Evolutionary conservation across 176 grass and related monocot species (phyloP), one percentile per base, ranked within the genome.

Genomic region (Tillandsia fasciculata): DNA sequence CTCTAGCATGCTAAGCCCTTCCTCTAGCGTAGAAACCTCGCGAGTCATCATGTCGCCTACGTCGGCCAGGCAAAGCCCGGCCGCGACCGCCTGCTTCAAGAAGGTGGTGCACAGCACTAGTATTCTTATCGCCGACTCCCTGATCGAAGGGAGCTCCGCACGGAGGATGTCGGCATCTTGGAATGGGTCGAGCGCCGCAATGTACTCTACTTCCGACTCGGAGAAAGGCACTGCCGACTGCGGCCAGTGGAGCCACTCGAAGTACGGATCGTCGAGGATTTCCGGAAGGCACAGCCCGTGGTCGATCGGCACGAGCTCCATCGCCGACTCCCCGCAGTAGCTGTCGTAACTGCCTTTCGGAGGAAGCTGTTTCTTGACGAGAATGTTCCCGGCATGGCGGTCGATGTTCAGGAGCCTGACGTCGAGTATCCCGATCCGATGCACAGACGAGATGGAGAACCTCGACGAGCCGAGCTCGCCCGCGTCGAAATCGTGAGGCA

Each of bases 231-330:
- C 73, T 20, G 80, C 72, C 12, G 93, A 52, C 79, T 91, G 88
- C 52, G 93, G 93, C 93, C 93, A 96, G 74, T 96, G 88, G 68
- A 92, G 81, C 93, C 93, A 96, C 81, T 96, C 93, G 83, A 96
- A 96, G 77, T 96, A 96, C 1, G 93, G 93, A 52, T 89, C 86
- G 11, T 92, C 84, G 2, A 92, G 86, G 50, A 86, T 65, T 66
- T 96, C 89, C 28, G 93, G 93, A 18, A 96, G 77, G 81, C 93
- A 96, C 50, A 96, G 86, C 1, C 89, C 93, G 52, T 96, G 93
- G 66, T 96, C 93, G 68, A 96, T 96, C 6, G 93, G 93, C 26
- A 96, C 88, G 3, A 92, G 89, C 67, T 96, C 89, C 4, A 68
- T 72, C 71, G 49, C 53, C 9, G 66, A 59, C 27, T 86, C 26